Evolutionary conservation across 2,329 filamentous ascomycete genomes (phyloP), one percentile per base, ranked within the genome.

Genomic region (Huntiella moniliformis): DNA sequence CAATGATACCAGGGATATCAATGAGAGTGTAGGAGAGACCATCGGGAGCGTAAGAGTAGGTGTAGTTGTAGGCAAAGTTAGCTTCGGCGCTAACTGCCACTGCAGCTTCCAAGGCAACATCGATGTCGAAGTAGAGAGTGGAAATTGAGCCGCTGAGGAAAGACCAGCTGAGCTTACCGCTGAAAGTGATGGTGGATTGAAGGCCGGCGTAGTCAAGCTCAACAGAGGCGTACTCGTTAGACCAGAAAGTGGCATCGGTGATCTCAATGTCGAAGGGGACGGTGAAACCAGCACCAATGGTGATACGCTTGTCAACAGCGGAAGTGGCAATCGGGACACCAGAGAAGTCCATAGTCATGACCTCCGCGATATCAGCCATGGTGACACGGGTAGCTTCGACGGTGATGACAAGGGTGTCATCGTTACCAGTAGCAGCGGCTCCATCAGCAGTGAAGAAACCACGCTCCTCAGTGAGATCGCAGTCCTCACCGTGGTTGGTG

Each of bases 401-500:
- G 5, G 55, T 58, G 40, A 61, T 53, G 4, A 57, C 17, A 17
- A 38, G 17, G 18, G 32, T 45, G 12, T 13, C 35, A 18, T 35
- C 37, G 10, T 39, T 8, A 28, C 22, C 22, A 28, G 22, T 28
- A 16, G 51, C 51, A 38, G 61, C 51, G 22, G 54, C 55, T 3
- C 65, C 49, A 22, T 51, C 50, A 32, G 51, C 53, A 22, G 59
- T 46, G 52, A 64, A 64, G 51, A 63, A 60, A 10, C 61, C 59
- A 33, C 63, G 58, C 53, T 65, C 61, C 17, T 59, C 54, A 46
- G 59, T 56, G 12, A 52, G 52, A 46, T 65, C 61, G 50, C 63
- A 65, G 49, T 61, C 56, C 31, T 61, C 63, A n/a, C 60, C 46
- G 52, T 65, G 59, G 53, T 63, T 66, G 12, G 63, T 66, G 50